Percentiles rank a stretch among this genome's conserved stretches.
phyloP scores from a whole-genome alignment of 345 rosid genomes.

The Cardamine chenopodiifolia region DNA sequence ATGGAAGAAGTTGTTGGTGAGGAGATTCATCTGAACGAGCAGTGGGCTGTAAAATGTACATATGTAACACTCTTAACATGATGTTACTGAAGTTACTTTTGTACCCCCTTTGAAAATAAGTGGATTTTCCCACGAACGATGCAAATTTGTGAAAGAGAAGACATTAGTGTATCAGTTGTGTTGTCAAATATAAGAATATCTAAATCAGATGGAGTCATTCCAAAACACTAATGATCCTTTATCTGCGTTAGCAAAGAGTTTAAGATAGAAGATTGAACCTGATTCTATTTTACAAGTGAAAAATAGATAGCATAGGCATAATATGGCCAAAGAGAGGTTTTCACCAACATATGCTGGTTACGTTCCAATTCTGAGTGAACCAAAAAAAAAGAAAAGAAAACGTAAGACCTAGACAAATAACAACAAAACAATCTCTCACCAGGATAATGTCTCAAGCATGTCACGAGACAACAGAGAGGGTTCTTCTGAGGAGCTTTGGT shows the following conservation, averaged over 20 bases:
- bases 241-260: neutral
- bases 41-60: constrained; percentile 30
- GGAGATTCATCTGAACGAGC: constrained; percentile 9
- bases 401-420: constrained; percentile 12
- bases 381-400: neutral
- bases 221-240: neutral
- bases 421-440: constrained; percentile 19
- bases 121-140: neutral
- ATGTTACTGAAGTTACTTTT: constrained; percentile 14
- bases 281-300: neutral
- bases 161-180: neutral
- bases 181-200: fast-evolving
- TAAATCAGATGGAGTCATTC: too few relatives aligned
- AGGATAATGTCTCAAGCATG: constrained; percentile 21
- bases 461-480: constrained; percentile 14
- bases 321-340: neutral
- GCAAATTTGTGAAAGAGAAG: constrained; percentile 18
- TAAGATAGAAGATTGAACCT: neutral
- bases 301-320: neutral
- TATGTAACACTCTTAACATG: constrained; percentile 23
- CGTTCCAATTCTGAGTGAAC: constrained; percentile 18
- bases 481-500: constrained; percentile 14
- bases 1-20: constrained; percentile 14
- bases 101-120: neutral
- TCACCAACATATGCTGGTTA: neutral